phyloP scores from a whole-genome alignment of 1,284 basidiomycete genomes.

The Trametes pubescens region DNA sequence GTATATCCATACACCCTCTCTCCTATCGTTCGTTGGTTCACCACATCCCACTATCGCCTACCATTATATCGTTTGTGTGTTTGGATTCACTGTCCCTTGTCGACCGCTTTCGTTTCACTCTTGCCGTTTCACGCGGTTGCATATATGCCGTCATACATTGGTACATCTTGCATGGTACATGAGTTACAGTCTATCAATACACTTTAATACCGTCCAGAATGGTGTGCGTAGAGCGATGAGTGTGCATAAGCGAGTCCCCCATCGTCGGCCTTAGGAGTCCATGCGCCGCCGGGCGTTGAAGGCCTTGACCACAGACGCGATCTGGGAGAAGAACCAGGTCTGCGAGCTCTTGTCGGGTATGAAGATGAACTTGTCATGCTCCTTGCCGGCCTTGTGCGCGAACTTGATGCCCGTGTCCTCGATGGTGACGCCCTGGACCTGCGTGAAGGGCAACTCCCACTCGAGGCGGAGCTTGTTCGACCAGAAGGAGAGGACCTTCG shows the following conservation, averaged over 20 bases:
- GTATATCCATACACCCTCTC: conserved; percentile 4
- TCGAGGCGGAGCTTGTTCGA: conserved; percentile 86
- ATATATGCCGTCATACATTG: conserved; percentile 26
- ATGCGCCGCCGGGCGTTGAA: conserved; percentile 78
- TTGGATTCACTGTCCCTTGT: conserved; percentile 21
- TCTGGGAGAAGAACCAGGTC: conserved; percentile 80
- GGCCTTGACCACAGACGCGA: conserved; percentile 75
- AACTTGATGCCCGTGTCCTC: conserved; percentile 91
- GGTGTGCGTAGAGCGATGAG: neutral
- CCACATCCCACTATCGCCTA: conserved; percentile 7
- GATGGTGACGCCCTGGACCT: conserved; percentile 88
- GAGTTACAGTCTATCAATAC: conserved; percentile 38
- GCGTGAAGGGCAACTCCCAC: conserved; percentile 92
- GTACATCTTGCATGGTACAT: conserved; percentile 35
- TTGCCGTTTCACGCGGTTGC: conserved; percentile 15
- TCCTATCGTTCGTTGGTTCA: conserved; percentile 6
- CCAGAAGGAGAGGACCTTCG: conserved; percentile 85
- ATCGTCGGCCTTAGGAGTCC: conserved; percentile 51
- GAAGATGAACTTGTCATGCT: conserved; percentile 77
- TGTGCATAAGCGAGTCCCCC: neutral
- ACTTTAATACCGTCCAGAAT: conserved; percentile 29
- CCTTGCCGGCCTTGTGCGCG: conserved; percentile 76
- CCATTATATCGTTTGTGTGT: conserved; percentile 17
- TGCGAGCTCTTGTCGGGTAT: conserved; percentile 78
- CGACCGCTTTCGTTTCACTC: conserved; percentile 27